A percentile compares a stretch with the other conserved stretches of the same genome.
These are phyloP conservation scores for Podospora bellae-mahoneyi DNA, from an alignment of 495 filamentous ascomycete genomes.

Conservation along the genomic window DNA sequence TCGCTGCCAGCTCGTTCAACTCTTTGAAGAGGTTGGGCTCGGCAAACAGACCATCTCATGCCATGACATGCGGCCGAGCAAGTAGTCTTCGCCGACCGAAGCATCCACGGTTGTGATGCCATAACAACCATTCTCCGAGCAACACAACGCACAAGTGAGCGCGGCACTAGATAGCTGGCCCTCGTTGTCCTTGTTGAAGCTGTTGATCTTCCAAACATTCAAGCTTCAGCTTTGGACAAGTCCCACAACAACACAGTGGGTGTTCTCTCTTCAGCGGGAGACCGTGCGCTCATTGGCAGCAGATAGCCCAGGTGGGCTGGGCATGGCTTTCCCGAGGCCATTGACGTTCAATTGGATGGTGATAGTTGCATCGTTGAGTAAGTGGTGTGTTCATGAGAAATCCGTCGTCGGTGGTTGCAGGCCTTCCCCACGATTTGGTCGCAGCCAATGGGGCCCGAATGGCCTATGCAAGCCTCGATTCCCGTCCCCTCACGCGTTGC, in stretches of 20 bases:
- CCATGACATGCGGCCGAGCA: neutral
- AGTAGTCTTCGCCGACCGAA: neutral
- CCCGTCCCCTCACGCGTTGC: neutral
- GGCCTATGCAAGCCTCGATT: conserved; percentile 5
- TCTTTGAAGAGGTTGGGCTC: conserved; percentile 17
- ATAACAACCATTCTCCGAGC: neutral
- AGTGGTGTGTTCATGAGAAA: conserved; percentile 9
- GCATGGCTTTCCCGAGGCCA: too few species aligned
- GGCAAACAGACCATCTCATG: conserved; percentile 1
- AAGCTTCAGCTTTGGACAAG: too few species aligned
- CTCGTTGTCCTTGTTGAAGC: neutral
- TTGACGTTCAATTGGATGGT: neutral
- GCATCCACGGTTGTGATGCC: neutral
- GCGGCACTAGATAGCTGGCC: neutral
- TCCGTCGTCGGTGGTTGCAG: neutral
- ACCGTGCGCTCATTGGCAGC: neutral
- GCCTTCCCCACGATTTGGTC: conserved; percentile 1
- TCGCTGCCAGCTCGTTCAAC: conserved; percentile 9
- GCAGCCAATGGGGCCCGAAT: neutral
- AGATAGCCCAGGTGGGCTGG: neutral
- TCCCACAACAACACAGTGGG: neutral
- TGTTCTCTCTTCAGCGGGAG: neutral
- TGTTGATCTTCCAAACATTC: neutral
- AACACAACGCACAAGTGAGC: neutral
- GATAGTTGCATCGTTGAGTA: neutral